phyloP scores from a whole-genome alignment of 2,329 filamentous ascomycete species.

The Clonostachys byssicola region DNA sequence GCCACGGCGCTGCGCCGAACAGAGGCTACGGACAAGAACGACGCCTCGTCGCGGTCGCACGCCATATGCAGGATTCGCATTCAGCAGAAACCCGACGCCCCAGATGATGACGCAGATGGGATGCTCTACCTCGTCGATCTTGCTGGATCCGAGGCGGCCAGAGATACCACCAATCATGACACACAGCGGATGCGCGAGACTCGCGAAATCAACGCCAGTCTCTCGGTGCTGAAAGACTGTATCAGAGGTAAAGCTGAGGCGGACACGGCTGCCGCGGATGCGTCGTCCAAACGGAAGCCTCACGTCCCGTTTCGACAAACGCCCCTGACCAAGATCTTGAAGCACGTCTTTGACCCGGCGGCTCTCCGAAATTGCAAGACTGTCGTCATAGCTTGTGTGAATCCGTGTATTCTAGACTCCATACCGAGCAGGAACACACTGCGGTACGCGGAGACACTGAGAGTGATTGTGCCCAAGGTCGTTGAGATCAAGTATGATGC shows the following conservation, averaged over 20 bases:
- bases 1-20: constrained; percentile 33
- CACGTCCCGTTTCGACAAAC: constrained; percentile 42
- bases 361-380: constrained; percentile 32
- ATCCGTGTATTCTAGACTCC: constrained; percentile 37
- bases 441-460: constrained; percentile 41
- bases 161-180: constrained; percentile 31
- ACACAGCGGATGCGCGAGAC: constrained; percentile 39
- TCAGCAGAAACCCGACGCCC: constrained; percentile 8
- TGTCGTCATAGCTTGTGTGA: constrained; percentile 40
- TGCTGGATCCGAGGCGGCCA: constrained; percentile 42
- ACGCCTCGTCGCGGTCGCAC: constrained; percentile 42
- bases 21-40: constrained; percentile 38
- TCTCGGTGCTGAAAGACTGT: constrained; percentile 47
- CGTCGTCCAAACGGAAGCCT: constrained; percentile 17
- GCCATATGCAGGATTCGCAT: constrained; percentile 41
- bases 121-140: constrained; percentile 41
- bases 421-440: constrained; percentile 42
- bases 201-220: constrained; percentile 40
- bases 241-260: constrained; percentile 37
- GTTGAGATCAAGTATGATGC: constrained; percentile 14
- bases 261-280: constrained; percentile 14
- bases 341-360: constrained; percentile 42
- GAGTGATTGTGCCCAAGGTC: constrained; percentile 25
- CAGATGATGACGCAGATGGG: constrained; percentile 24
- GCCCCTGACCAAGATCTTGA: constrained; percentile 40